A percentile compares a stretch with the other conserved stretches of the same genome.
Conservation (phyloP, 768 basidiomycete genomes). For the Lactarius tabidus region DNA sequence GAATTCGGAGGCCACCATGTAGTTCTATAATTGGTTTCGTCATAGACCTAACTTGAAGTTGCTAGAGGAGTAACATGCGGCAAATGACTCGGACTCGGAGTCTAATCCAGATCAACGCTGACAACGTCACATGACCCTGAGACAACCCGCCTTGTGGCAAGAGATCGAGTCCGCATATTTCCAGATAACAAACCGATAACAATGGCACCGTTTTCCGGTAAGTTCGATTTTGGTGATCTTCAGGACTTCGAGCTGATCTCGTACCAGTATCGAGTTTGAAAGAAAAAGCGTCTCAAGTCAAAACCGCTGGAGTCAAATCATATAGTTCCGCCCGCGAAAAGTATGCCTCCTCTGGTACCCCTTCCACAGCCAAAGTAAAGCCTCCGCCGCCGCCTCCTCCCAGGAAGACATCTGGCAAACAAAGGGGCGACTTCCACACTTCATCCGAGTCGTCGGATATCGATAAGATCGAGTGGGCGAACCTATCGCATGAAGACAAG, state of each 20-base stretch:
- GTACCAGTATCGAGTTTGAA: constrained; percentile 12
- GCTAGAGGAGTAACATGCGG: too few relatives aligned
- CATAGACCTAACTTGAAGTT: too few relatives aligned
- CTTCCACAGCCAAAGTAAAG: constrained; percentile 4
- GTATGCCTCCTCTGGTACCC: neutral
- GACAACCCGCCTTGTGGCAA: too few relatives aligned
- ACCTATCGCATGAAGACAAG: constrained; percentile 65
- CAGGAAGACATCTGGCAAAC: neutral
- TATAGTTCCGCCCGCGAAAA: constrained; percentile 12
- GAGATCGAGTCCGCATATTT: too few relatives aligned
- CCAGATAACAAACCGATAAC: neutral
- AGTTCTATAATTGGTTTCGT: too few relatives aligned
- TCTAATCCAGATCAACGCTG: too few relatives aligned
- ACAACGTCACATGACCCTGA: too few relatives aligned
- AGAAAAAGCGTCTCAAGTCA: constrained; percentile 14
- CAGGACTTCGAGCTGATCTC: neutral
- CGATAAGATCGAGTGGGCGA: constrained; percentile 58
- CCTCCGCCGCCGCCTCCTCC: constrained; percentile 5
- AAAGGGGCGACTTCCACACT: neutral
- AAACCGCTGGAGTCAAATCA: constrained; percentile 9
- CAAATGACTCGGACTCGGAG: too few relatives aligned
- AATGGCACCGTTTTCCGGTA: constrained; percentile 21
- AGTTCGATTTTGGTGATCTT: neutral
- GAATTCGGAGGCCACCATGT: too few relatives aligned
- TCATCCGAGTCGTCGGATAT: neutral